Evolutionary conservation across 306 rosid genomes (phyloP).

Genomic region (Crotalaria pallida): DNA sequence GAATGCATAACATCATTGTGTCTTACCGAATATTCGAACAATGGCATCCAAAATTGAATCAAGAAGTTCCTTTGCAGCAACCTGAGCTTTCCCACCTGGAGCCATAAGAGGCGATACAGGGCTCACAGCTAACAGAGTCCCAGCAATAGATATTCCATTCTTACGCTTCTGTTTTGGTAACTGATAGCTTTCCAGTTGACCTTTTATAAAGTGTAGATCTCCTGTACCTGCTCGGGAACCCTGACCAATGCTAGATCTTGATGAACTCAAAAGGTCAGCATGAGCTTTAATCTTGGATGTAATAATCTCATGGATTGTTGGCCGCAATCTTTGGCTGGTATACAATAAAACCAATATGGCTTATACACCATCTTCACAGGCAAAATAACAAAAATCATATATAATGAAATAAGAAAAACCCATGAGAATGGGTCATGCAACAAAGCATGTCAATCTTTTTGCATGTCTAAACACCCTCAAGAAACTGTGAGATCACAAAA

Average conservation of each 20-base stretch:
- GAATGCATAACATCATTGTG: not conserved
- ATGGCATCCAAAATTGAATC: slow-evolving; percentile 78
- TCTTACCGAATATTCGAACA: slow-evolving; percentile 85
- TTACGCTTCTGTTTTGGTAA: slow-evolving; percentile 81
- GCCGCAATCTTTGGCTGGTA: slow-evolving; percentile 96
- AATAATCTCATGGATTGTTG: slow-evolving; percentile 83
- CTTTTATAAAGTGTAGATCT: slow-evolving; percentile 72
- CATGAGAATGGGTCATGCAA: not conserved
- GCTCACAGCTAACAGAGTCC: slow-evolving; percentile 81
- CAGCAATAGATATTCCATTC: slow-evolving; percentile 77
- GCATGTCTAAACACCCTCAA: not conserved
- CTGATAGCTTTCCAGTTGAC: slow-evolving; percentile 74
- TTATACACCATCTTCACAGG: slow-evolving; percentile 23
- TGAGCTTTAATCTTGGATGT: slow-evolving; percentile 83
- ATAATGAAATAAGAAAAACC: slow-evolving; percentile 10
- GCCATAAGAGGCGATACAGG: slow-evolving; percentile 98
- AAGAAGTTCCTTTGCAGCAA: slow-evolving; percentile 78
- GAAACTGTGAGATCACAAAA: not conserved
- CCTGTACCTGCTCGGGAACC: slow-evolving; percentile 47
- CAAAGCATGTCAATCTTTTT: not conserved
- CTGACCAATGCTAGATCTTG: slow-evolving; percentile 59
- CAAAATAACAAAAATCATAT: not conserved
- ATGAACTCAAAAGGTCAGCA: slow-evolving; percentile 59
- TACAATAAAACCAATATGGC: slow-evolving; percentile 20
- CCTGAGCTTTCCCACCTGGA: slow-evolving; percentile 89